Conservation (phyloP, 2,329 filamentous ascomycete genomes). For the Cladosporium sp. region DNA sequence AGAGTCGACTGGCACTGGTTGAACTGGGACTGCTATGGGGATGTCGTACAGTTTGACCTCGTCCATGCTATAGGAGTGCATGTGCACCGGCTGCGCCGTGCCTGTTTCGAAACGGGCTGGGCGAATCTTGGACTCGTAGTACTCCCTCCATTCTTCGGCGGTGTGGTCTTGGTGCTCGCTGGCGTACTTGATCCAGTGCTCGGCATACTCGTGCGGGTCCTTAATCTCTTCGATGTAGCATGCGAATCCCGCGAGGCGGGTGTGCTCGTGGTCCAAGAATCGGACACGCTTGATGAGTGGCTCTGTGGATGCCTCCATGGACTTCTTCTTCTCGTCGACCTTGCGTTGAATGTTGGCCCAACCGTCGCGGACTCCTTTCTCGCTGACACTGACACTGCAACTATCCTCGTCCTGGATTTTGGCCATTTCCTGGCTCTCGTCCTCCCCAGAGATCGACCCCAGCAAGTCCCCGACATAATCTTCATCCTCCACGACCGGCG, state of each 20-base stretch:
- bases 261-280: conserved; percentile 22
- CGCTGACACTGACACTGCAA: not conserved
- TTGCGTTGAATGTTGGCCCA: not conserved
- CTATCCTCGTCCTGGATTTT: not conserved
- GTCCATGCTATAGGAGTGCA: conserved; percentile 9
- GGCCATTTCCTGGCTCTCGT: not conserved
- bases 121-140: conserved; percentile 27
- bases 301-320: no score
- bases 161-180: conserved; percentile 20
- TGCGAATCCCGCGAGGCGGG: conserved; percentile 23
- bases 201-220: conserved; percentile 19
- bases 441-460: not conserved
- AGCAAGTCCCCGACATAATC: not conserved
- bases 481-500: not conserved
- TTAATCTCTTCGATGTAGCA: conserved; percentile 25
- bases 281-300: not conserved
- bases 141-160: conserved; percentile 24
- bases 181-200: conserved; percentile 22
- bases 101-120: conserved; percentile 12
- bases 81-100: conserved; percentile 4
- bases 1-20: not conserved
- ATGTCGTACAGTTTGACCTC: not conserved
- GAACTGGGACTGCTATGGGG: not conserved
- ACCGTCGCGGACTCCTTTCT: not conserved
- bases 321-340: no score